Evolutionary conservation across 139 green algal species (phyloP), one percentile per base, ranked within the genome.

Genomic region (Chara braunii): DNA sequence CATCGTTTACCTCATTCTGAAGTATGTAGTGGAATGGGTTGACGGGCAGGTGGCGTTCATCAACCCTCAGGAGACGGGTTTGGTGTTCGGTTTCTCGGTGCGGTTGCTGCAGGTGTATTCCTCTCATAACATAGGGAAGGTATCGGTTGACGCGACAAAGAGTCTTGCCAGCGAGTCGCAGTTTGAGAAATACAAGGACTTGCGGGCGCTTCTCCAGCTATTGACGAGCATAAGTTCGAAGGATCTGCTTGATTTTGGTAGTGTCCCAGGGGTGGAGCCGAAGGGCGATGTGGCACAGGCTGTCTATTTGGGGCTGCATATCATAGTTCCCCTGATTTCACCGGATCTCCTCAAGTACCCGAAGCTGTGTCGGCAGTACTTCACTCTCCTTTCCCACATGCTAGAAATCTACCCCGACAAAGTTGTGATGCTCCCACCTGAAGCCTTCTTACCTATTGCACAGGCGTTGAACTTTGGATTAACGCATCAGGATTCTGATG

Each of bases 291-390:
- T 37, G 7, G 60, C 33, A 40, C 50, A 75, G 65, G 65, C 72
- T 22, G 51, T 80, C 7, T 70, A 72, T 28, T 12, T 66, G 1
- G 88, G 88, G 3, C 72, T 95, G 22, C 69, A 89, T 43, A 79
- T 82, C 5, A 52, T 95, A 43, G 72, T 95, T 22, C 88, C 88
- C 4, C 74, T 93, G 22, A 84, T 95, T 9, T 80, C 44, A 7
- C 31, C 51, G 1, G 86, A 95, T 53, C 77, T 94, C 50, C 74
- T 94, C 26, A 81, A 81, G 52, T 83, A 86, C 72, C 86, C 86
- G 44, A 92, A 91, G 73, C 80, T 95, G 51, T 78, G 79, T n/a
- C 60, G 67, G 34, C 52, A 81, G 23, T 94, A 89, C 68, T 95
- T 94, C 52, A 43, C 37, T 14, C 70, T 95, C 61, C 67, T 95